Evolutionary conservation across 495 filamentous ascomycete genomes (phyloP).

Genomic region (Trichoderma gamsii): DNA sequence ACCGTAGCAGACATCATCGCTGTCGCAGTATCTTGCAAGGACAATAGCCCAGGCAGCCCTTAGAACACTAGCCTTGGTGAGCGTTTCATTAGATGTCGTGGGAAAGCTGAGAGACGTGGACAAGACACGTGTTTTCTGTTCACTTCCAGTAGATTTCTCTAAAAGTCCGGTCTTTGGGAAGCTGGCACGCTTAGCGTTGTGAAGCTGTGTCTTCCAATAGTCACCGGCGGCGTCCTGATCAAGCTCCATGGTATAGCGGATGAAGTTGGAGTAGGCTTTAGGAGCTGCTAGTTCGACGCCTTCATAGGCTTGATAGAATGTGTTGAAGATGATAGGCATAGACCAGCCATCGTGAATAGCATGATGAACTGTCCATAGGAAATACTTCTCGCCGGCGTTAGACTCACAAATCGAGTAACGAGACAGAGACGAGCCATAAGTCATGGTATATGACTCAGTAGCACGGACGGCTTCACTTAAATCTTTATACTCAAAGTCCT

Average conservation of each 20-base stretch:
- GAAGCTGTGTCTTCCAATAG: constrained; percentile 5
- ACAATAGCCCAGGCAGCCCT: constrained; percentile 42
- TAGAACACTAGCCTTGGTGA: constrained; percentile 38
- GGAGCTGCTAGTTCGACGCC: background rate
- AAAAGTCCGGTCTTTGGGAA: constrained; percentile 28
- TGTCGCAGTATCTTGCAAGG: constrained; percentile 31
- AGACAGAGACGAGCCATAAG: constrained; percentile 5
- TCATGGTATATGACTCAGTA: background rate
- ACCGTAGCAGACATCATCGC: constrained; percentile 18
- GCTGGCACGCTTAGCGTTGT: constrained; percentile 17
- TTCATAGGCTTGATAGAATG: constrained; percentile 3
- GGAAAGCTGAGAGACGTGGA: constrained; percentile 19
- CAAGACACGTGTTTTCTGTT: background rate
- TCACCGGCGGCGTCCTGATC: background rate
- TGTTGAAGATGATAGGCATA: constrained; percentile 2
- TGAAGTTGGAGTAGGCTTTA: background rate
- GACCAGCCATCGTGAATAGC: constrained; percentile 19
- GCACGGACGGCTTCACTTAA: background rate
- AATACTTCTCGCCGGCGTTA: background rate
- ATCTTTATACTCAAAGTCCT: background rate
- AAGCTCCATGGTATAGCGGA: background rate
- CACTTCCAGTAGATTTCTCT: constrained; percentile 25
- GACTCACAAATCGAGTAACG: background rate
- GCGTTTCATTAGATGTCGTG: constrained; percentile 19
- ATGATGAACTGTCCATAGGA: constrained; percentile 18